Percentiles rank a stretch among this genome's conserved stretches.
Conservation (phyloP, 495 filamentous ascomycete genomes). For the Tuber borchii region DNA sequence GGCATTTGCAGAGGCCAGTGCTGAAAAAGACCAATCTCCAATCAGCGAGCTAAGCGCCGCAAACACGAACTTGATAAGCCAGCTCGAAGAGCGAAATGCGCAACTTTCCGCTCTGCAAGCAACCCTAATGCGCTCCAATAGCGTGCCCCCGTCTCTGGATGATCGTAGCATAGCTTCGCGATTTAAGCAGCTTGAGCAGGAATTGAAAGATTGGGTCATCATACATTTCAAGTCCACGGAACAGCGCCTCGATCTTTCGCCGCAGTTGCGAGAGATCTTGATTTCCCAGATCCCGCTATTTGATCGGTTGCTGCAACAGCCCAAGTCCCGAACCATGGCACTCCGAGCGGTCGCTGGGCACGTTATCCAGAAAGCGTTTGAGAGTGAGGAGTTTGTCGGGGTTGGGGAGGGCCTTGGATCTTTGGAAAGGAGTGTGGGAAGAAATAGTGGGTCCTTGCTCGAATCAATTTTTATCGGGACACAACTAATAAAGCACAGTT, state of each 20-base stretch:
- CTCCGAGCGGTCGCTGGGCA: not conserved
- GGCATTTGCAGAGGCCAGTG: not conserved
- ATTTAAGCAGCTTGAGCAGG: constrained; percentile 7
- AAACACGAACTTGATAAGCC: not conserved
- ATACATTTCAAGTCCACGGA: not conserved
- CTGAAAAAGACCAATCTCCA: not conserved
- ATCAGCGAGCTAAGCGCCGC: not conserved
- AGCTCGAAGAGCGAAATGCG: not conserved
- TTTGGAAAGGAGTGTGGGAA: not conserved
- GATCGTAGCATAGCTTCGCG: constrained; percentile 9
- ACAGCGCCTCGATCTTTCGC: not conserved
- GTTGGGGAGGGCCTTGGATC: not conserved
- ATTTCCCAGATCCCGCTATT: not conserved
- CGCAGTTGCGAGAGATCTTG: not conserved
- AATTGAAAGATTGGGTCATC: constrained; percentile 12
- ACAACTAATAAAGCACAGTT: not conserved
- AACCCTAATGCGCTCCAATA: not conserved
- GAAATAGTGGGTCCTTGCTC: not conserved
- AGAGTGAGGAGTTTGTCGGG: not conserved
- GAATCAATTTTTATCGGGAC: not conserved
- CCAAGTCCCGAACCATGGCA: not conserved
- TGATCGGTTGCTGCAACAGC: not conserved
- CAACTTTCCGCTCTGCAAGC: not conserved
- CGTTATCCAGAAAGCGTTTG: not conserved
- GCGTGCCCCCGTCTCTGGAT: constrained; percentile 2